These are phyloP conservation scores for Plantago lanceolata DNA, from an alignment of 305 asterid species.

Conservation along the genomic window DNA sequence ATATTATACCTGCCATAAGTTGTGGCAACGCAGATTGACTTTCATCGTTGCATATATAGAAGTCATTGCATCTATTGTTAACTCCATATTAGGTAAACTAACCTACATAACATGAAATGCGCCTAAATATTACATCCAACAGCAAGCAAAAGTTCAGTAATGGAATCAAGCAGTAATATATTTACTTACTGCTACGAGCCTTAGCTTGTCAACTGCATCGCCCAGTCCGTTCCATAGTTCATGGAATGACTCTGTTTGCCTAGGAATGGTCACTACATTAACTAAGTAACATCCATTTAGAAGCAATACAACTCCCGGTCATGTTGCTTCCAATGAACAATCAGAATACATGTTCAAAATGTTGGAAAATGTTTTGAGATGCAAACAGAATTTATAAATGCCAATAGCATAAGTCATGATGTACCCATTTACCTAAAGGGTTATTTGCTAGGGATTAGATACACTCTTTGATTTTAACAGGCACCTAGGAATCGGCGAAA, in stretches of 20 bases:
- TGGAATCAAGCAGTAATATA: background rate
- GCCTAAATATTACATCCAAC: background rate
- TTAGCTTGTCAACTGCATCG: conserved; percentile 53
- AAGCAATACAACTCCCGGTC: conserved; percentile 14
- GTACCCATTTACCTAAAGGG: no score
- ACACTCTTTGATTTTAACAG: no score
- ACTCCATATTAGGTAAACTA: conserved; percentile 69
- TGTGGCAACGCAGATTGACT: conserved; percentile 46
- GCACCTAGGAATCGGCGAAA: no score
- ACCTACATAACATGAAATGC: conserved; percentile 42
- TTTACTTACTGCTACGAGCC: conserved; percentile 73
- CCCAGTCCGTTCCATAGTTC: conserved; percentile 76
- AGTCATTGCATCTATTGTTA: conserved; percentile 57
- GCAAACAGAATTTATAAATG: no score
- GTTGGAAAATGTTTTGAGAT: no score
- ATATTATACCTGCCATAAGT: conserved; percentile 74
- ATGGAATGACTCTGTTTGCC: conserved; percentile 47
- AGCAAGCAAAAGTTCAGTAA: background rate
- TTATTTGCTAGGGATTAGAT: no score
- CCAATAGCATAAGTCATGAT: no score
- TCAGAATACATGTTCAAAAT: no score
- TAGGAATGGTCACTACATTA: conserved; percentile 36
- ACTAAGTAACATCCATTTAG: conserved; percentile 18
- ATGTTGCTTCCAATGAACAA: background rate
- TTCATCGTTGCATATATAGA: conserved; percentile 64